Evolutionary conservation across 192 early-diverging fungal genomes (phyloP).

Genomic region (Thamnidium elegans): DNA sequence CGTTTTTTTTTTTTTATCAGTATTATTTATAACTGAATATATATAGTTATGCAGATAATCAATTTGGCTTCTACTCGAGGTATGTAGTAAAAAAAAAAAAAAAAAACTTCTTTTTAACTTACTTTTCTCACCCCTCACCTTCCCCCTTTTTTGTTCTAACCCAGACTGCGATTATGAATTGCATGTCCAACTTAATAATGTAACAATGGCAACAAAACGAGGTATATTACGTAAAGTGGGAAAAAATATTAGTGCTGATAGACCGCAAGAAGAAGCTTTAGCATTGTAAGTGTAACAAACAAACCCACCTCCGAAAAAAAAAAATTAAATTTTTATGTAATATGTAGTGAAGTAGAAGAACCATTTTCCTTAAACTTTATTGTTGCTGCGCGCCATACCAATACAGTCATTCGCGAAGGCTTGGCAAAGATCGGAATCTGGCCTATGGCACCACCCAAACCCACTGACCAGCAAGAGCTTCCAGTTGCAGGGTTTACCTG

Average conservation of each 20-base stretch:
- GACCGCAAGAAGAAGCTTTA: constrained; percentile 14
- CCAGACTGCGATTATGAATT: constrained; percentile 15
- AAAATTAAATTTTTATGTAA: background rate
- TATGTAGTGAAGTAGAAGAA: constrained; percentile 8
- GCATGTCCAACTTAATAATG: constrained; percentile 8
- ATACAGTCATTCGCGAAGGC: constrained; percentile 4
- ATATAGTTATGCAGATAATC: constrained; percentile 12
- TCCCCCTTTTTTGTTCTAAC: no score
- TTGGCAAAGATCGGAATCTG: constrained; percentile 10
- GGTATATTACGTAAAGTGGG: constrained; percentile 6
- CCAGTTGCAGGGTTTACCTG: background rate
- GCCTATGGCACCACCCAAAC: background rate
- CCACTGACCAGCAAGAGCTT: background rate
- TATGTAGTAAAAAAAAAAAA: background rate
- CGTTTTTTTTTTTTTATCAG: background rate
- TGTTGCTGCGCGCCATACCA: constrained; percentile 6
- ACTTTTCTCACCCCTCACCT: no score
- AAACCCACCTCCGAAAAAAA: no score
- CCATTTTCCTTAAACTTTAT: constrained; percentile 10
- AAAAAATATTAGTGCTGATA: background rate
- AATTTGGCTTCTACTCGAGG: constrained; percentile 10
- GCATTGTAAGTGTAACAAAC: constrained; percentile 1
- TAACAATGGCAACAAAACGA: constrained; percentile 2
- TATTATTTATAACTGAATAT: background rate
- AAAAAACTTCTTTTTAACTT: background rate